Conservation (phyloP, 495 filamentous ascomycete genomes). For the Hypoxylon crocopeplum region DNA sequence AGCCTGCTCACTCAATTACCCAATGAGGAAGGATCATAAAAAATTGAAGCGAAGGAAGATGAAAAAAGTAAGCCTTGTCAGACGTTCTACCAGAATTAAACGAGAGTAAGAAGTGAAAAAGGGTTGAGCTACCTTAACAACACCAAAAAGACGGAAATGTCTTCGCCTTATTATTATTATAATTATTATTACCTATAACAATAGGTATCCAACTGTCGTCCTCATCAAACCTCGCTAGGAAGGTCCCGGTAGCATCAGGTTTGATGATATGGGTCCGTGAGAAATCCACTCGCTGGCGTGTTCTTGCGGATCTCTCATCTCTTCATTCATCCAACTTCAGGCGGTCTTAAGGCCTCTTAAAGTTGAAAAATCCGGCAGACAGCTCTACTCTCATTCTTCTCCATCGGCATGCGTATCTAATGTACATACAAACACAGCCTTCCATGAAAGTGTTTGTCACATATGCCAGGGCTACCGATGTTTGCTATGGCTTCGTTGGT, state of each 20-base stretch:
- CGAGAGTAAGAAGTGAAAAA: neutral
- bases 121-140: conserved; percentile 1
- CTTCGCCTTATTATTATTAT: conserved; percentile 17
- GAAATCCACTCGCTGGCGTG: conserved; percentile 31
- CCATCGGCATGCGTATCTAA: too few species aligned
- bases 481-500: conserved; percentile 22
- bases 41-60: conserved; percentile 18
- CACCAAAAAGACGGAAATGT: conserved; percentile 2
- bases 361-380: too few species aligned
- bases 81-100: conserved; percentile 16
- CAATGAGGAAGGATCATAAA: conserved; percentile 29
- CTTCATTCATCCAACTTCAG: too few species aligned
- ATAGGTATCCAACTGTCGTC: neutral
- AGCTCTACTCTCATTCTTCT: too few species aligned
- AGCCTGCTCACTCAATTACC: conserved; percentile 17
- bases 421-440: conserved; percentile 13
- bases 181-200: conserved; percentile 3
- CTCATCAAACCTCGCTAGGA: conserved; percentile 22
- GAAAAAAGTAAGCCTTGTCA: conserved; percentile 33
- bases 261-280: conserved; percentile 32
- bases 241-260: conserved; percentile 23
- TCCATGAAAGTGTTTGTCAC: conserved; percentile 1
- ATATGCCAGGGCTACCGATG: conserved; percentile 29
- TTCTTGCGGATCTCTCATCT: conserved; percentile 17
- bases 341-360: too few species aligned